phyloP scores from a whole-genome alignment of 352 stramenopile species.

The Pythium brachiatum region DNA sequence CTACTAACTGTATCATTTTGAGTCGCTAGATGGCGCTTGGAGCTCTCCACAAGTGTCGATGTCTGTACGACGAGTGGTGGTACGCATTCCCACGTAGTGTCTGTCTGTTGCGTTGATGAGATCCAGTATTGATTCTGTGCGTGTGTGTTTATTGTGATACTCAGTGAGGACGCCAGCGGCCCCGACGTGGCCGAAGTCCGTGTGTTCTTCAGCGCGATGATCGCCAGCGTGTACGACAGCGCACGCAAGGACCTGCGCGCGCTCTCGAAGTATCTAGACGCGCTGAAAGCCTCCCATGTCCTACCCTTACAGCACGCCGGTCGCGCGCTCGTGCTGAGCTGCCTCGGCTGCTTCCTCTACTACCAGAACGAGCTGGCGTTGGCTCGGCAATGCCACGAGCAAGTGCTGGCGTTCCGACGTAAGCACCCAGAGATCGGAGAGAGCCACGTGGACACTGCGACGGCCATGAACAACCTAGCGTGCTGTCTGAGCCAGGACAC shows the following conservation, averaged over 20 bases:
- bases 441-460: conserved; percentile 57
- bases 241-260: conserved; percentile 46
- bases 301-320: conserved; percentile 37
- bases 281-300: conserved; percentile 36
- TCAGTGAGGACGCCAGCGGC: not conserved
- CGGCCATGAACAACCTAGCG: conserved; percentile 71
- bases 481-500: conserved; percentile 57
- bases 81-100: too few relatives aligned
- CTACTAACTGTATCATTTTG: not conserved
- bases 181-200: conserved; percentile 34
- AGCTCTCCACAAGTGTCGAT: conserved; percentile 41
- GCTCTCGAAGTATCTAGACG: conserved; percentile 48
- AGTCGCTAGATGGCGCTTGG: conserved; percentile 56
- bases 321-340: conserved; percentile 44
- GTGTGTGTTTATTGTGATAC: not conserved
- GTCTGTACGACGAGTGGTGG: conserved; percentile 34
- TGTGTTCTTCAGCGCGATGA: conserved; percentile 52
- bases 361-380: conserved; percentile 49
- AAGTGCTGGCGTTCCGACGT: conserved; percentile 39
- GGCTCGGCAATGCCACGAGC: conserved; percentile 52
- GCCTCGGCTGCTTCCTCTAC: conserved; percentile 52
- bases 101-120: too few relatives aligned
- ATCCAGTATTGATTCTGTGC: not conserved
- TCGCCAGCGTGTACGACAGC: conserved; percentile 58
- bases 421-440: conserved; percentile 27